phyloP scores from a whole-genome alignment of 2,329 filamentous ascomycete genomes.

The Ilyonectria sp. region DNA sequence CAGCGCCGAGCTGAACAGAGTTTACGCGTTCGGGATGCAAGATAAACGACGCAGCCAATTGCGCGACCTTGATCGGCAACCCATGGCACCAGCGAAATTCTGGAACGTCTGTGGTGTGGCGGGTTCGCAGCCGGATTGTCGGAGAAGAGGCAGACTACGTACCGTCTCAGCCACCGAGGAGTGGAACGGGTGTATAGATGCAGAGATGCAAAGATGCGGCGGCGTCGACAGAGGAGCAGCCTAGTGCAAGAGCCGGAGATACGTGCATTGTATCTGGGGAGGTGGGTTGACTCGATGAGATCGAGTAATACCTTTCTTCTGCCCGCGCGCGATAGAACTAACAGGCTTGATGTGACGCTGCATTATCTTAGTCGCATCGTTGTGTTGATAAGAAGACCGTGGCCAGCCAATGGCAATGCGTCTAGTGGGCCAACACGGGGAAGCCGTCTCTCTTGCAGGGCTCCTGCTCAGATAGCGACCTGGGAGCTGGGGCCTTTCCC shows the following conservation, averaged over 20 bases:
- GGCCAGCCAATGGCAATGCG: conserved; percentile 35
- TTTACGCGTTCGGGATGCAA: not conserved
- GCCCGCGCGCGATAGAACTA: conserved; percentile 33
- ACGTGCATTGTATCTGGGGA: conserved; percentile 3
- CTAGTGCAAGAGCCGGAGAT: conserved; percentile 23
- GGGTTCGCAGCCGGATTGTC: not conserved
- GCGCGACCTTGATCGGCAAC: conserved; percentile 10
- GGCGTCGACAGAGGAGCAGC: not conserved
- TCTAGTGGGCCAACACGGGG: conserved; percentile 39
- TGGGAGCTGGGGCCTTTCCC: conserved; percentile 36
- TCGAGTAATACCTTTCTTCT: conserved; percentile 57
- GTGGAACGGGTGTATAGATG: not conserved
- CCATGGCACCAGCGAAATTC: conserved; percentile 8
- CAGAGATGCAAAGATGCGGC: not conserved
- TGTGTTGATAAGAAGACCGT: conserved; percentile 37
- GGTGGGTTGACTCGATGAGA: conserved; percentile 60
- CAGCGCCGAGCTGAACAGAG: not conserved
- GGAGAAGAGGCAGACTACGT: conserved; percentile 6
- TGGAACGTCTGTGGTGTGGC: conserved; percentile 20
- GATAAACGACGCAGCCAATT: conserved; percentile 15
- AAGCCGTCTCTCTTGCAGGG: conserved; percentile 42
- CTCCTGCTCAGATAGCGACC: conserved; percentile 38
- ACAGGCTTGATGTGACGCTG: conserved; percentile 32
- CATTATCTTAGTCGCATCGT: conserved; percentile 40
- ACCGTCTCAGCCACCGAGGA: not conserved